Percentiles rank a stretch among this genome's conserved stretches.
Evolutionary conservation across 78 protist species (phyloP).

Genomic region (Planoprotostelium fungivorum): DNA sequence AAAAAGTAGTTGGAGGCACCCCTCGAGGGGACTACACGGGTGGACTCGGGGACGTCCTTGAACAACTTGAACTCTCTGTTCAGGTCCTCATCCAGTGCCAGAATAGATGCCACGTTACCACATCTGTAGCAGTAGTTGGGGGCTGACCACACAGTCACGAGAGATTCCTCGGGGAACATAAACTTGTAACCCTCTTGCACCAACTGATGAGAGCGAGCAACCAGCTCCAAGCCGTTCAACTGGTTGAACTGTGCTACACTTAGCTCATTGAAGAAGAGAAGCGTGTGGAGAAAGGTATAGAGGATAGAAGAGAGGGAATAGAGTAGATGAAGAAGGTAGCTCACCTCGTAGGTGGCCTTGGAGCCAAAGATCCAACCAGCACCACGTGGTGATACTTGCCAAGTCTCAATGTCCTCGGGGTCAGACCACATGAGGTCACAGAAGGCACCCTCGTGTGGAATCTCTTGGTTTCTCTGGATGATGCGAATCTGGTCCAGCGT

Average conservation of each 20-base stretch:
- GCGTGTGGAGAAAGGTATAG: too few relatives aligned
- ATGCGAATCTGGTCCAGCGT: conserved; percentile 85
- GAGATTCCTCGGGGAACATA: conserved; percentile 71
- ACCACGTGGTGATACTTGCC: conserved; percentile 96
- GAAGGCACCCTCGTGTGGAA: conserved; percentile 97
- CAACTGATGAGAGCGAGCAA: conserved; percentile 97
- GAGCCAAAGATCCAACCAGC: conserved; percentile 97
- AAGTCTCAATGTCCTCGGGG: conserved; percentile 93
- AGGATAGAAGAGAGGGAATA: neutral
- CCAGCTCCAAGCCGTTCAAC: conserved; percentile 83
- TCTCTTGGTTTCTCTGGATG: conserved; percentile 83
- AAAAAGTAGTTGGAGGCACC: conserved; percentile 37
- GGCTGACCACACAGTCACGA: conserved; percentile 98
- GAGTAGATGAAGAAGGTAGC: neutral
- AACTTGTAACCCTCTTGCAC: conserved; percentile 97
- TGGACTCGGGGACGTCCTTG: conserved; percentile 74
- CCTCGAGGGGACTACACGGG: conserved; percentile 25
- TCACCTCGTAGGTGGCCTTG: conserved; percentile 71
- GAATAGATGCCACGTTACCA: conserved; percentile 93
- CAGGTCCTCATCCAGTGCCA: conserved; percentile 73
- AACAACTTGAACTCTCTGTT: conserved; percentile 68
- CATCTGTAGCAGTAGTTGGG: conserved; percentile 98
- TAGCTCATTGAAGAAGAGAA: too few relatives aligned
- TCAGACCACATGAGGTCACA: conserved; percentile 99
- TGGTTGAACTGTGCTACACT: conserved; percentile 84